These are phyloP conservation scores for Suillus occidentalis DNA, from an alignment of 768 basidiomycete genomes.

Conservation along the genomic window DNA sequence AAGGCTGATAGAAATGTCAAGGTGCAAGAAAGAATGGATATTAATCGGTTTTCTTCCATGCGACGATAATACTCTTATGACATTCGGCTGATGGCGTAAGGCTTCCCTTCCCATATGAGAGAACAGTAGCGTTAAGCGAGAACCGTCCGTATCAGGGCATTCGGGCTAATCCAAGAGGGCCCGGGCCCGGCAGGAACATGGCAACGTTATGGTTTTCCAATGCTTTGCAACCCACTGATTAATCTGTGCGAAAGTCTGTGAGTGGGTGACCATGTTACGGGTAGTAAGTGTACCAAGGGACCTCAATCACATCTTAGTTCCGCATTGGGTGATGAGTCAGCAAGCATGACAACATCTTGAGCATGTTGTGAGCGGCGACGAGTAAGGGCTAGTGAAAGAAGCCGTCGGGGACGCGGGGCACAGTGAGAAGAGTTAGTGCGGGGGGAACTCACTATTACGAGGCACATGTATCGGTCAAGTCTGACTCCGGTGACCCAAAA, in stretches of 20 bases:
- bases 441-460: neutral
- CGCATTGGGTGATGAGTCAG: neutral
- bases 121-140: neutral
- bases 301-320: neutral
- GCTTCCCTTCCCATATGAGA: constrained; percentile 3
- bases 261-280: too few species aligned
- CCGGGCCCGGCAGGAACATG: neutral
- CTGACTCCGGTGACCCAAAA: neutral
- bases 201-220: neutral
- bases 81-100: neutral
- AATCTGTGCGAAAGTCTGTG: neutral
- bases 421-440: neutral
- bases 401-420: neutral
- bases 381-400: neutral
- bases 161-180: neutral
- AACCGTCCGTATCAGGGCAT: neutral
- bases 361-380: neutral
- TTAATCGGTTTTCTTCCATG: constrained; percentile 16
- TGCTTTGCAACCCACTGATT: neutral
- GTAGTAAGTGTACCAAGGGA: neutral
- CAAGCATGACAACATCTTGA: neutral
- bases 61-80: neutral
- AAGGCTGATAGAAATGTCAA: constrained; percentile 1
- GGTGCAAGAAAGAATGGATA: constrained; percentile 12
- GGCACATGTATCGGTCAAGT: neutral